Evolutionary conservation across 306 rosid species (phyloP).

Genomic region (Cucumis hystrix): DNA sequence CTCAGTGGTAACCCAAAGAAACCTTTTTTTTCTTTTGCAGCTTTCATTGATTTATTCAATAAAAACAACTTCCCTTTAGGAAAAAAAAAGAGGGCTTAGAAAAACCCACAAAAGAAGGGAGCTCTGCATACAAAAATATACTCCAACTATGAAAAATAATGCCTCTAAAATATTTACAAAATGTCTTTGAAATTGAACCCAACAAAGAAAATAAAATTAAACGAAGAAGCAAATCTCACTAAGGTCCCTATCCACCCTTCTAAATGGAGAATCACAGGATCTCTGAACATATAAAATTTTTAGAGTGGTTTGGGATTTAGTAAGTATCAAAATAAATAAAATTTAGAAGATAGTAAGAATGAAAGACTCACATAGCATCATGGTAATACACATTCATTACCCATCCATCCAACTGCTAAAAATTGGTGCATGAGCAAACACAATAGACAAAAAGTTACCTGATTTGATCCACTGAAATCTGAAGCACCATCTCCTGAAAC

Average conservation of each 20-base stretch:
- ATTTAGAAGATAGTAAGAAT: not conserved
- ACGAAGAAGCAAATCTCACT: too few relatives aligned
- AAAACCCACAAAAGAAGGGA: too few relatives aligned
- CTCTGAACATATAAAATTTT: not conserved
- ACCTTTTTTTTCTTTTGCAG: too few relatives aligned
- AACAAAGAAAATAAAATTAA: too few relatives aligned
- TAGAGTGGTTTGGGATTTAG: not conserved
- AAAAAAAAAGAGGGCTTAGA: too few relatives aligned
- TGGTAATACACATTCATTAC: not conserved
- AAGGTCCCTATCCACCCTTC: not conserved
- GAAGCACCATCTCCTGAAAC: conserved; percentile 62
- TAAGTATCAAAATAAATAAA: not conserved
- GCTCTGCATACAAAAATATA: too few relatives aligned
- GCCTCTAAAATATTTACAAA: too few relatives aligned
- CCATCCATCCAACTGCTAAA: not conserved
- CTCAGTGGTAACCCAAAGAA: too few relatives aligned
- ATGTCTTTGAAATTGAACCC: too few relatives aligned
- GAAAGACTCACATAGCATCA: not conserved
- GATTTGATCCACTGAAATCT: conserved; percentile 33
- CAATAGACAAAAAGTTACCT: conserved; percentile 26
- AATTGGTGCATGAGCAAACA: not conserved
- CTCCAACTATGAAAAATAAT: too few relatives aligned
- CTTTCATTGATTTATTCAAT: too few relatives aligned
- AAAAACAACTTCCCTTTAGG: too few relatives aligned
- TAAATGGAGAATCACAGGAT: not conserved